Conservation (phyloP, 2,329 filamentous ascomycete species). For the Colletotrichum falcatum region DNA sequence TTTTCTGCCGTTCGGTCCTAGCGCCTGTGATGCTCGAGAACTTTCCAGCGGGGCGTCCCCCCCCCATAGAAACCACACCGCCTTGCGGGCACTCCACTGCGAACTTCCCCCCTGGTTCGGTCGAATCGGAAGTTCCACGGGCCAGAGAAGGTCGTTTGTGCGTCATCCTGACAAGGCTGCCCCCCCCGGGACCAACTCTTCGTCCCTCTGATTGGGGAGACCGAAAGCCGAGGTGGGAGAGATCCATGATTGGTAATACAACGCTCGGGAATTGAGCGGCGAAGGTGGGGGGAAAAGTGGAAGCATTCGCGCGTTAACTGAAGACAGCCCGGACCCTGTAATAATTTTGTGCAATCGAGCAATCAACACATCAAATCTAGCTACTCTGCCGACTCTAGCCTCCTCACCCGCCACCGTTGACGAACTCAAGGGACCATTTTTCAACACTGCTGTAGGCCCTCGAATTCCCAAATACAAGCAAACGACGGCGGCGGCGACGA, state of each 20-base stretch:
- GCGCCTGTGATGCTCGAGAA: conserved; percentile 20
- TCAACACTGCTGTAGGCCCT: background rate
- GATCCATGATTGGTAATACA: conserved; percentile 39
- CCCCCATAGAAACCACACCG: background rate
- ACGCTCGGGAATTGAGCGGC: conserved; percentile 34
- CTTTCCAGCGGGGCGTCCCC: conserved; percentile 17
- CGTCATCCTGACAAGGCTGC: conserved; percentile 26
- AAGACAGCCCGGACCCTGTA: conserved; percentile 13
- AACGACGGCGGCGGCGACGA: background rate
- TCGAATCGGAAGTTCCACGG: conserved; percentile 22
- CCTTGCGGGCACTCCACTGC: background rate
- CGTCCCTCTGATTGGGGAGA: background rate
- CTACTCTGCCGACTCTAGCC: background rate
- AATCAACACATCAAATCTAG: conserved; percentile 6
- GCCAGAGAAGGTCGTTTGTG: conserved; percentile 1
- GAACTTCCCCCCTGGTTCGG: background rate
- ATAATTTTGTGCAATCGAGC: conserved; percentile 19
- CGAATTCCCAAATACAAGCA: background rate
- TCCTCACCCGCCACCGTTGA: background rate
- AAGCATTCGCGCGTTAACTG: conserved; percentile 16
- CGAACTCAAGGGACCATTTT: background rate
- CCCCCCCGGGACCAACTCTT: background rate
- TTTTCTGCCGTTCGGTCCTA: conserved; percentile 6
- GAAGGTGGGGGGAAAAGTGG: conserved; percentile 17
- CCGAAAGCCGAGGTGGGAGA: background rate